A percentile compares a stretch with the other conserved stretches of the same genome.
These are phyloP conservation scores for Scutellaria baicalensis DNA, from an alignment of 257 asterid species.

Conservation along the genomic window DNA sequence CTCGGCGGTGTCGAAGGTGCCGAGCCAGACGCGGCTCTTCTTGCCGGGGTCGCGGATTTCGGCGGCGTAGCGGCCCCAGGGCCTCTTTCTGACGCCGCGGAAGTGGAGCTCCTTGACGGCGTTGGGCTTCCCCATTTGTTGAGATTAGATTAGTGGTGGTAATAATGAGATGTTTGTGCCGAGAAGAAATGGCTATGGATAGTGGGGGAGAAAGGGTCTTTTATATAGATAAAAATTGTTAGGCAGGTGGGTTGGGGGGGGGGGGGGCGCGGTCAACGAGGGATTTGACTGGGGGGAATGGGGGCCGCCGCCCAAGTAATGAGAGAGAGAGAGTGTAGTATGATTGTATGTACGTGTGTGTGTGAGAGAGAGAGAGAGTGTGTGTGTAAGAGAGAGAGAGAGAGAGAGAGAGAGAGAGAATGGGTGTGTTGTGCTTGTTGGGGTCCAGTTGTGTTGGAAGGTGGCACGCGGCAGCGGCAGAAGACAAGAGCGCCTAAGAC, in stretches of 20 bases:
- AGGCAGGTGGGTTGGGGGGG: neutral
- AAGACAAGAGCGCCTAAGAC: constrained; percentile 26
- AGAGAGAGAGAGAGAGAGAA: neutral
- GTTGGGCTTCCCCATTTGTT: no score
- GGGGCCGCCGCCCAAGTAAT: constrained; percentile 75
- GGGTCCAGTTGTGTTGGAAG: constrained; percentile 20
- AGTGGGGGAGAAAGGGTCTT: neutral
- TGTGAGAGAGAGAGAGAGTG: neutral
- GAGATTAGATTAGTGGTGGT: no score
- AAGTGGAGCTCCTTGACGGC: constrained; percentile 60
- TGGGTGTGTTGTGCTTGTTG: neutral
- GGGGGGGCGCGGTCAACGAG: constrained; percentile 46
- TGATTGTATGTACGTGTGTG: constrained; percentile 1
- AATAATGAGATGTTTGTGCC: neutral
- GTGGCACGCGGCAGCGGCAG: constrained; percentile 41
- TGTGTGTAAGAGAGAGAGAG: neutral
- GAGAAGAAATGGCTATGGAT: neutral
- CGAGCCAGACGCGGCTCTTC: constrained; percentile 85
- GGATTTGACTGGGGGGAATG: constrained; percentile 53
- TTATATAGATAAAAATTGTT: constrained; percentile 19
- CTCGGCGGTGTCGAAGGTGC: constrained; percentile 92
- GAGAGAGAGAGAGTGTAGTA: neutral
- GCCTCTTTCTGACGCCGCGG: constrained; percentile 90
- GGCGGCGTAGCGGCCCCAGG: constrained; percentile 99
- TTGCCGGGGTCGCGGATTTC: constrained; percentile 93